Evolutionary conservation across 345 rosid genomes (phyloP), one percentile per base, ranked within the genome.

Genomic region (Hibiscus syriacus): DNA sequence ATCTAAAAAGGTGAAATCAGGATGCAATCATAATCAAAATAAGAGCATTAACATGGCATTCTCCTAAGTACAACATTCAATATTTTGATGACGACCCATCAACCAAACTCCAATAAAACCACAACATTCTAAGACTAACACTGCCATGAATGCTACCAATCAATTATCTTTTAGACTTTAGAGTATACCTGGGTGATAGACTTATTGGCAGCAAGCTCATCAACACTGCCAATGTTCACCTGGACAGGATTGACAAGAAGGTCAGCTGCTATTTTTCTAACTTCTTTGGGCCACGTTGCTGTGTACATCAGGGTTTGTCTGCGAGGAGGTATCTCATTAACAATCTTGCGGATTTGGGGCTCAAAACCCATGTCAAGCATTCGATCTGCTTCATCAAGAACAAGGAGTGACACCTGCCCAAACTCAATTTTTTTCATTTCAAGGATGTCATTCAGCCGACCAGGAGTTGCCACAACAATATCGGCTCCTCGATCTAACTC

Each of bases 341-440:
- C 97, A 70, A 94, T 91, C 88, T 85, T 89, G 71, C 96, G 96
- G 67, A 93, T 90, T 75, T 93, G 98, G 48, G 97, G 98, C 73
- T 91, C 97, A 72, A 93, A 93, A 45, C 98, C 98, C 98, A 93
- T 93, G 81, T 93, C 98, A 75, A 93, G 95, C 98, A 93, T 93
- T 52, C 97, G 85, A 76, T 91, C 98, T 65, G 98, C 98, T 77
- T 93, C 98, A 49, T 94, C 97, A 77, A 94, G 96, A 76, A 94
- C 95, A 66, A 94, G 91, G 45, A 91, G 85, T 23, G 99, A 91
- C 63, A 94, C 78, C 81, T 94, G 99, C 70, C 78, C 70, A 66
- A 94, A 82, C 81, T 86, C 83, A 62, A 94, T 89, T 80, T 76
- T 87, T 74, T 75, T 89, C 91, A 83, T 87, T 77, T 89, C 97